A percentile compares a stretch with the other conserved stretches of the same genome.
Conservation (phyloP, 2,329 filamentous ascomycete species). For the Fusarium sp. region DNA sequence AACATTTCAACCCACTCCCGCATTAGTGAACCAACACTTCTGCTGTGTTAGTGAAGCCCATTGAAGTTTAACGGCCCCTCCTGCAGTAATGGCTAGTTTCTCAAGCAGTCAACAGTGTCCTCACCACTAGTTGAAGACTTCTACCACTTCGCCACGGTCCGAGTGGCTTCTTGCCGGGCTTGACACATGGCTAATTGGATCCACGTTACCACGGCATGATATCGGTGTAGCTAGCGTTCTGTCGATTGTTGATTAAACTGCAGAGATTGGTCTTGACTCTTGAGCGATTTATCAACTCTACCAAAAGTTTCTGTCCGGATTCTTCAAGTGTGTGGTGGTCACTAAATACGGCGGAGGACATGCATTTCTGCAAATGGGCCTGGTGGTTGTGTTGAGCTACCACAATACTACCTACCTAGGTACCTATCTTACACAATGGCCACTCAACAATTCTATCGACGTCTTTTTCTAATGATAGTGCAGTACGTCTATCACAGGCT, state of each 20-base stretch:
- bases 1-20: neutral
- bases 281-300: slow-evolving; percentile 24
- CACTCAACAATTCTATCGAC: neutral
- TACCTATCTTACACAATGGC: neutral
- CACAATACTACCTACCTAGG: neutral
- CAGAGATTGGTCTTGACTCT: slow-evolving; percentile 9
- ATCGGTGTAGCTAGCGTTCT: slow-evolving; percentile 14
- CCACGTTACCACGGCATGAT: slow-evolving; percentile 3
- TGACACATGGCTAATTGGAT: slow-evolving; percentile 1
- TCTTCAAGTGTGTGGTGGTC: no score
- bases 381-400: neutral
- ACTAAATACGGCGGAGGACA: neutral
- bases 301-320: neutral
- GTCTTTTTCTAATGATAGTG: neutral
- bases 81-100: slow-evolving; percentile 11
- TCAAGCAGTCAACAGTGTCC: neutral
- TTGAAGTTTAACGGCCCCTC: neutral
- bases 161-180: slow-evolving; percentile 6
- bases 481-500: neutral
- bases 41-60: neutral
- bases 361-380: neutral
- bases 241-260: slow-evolving; percentile 1
- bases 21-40: neutral
- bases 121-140: slow-evolving; percentile 15
- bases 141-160: slow-evolving; percentile 10